Base-by-base conservation (phyloP, 2,329 filamentous ascomycete genomes). In the Diaporthe batatas region DNA sequence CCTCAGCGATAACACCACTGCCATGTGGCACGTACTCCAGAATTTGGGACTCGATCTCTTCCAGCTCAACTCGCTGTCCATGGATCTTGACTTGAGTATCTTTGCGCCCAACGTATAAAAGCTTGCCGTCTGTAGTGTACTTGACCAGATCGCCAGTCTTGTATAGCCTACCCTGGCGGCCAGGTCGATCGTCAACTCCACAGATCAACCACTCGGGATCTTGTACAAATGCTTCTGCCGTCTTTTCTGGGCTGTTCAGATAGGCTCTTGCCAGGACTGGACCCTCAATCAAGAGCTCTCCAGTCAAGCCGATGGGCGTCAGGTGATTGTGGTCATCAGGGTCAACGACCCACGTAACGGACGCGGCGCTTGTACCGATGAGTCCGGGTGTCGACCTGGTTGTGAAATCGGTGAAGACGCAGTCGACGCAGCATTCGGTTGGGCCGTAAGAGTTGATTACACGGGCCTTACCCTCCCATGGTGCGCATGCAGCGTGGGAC, bases 391-490 rank as follows among this genome's bases (percentile, higher is more conserved):
- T 21, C 44, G 44, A 49, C 21, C 2, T 49, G 21, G 44, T 49
- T n/a, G 44, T 49, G 44, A 49, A 49, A n/a, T 58, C 32, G 49
- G 23, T 42, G 32, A 57, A 25, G 23, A 57, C 53, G 49, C 49
- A 39, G 32, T 42, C 49, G 39, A 67, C 39, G 29, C 32, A 44
- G 47, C 62, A 47, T 44, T 68, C 65, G 18, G 65, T 25, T 29
- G 65, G 49, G 29, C 65, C 49, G 65, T 68, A 54, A 10, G 32
- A 34, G 79, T 0, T 83, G 81, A 14, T 85, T 85, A 54, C 87
- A 86, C 10, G 84, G 83, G 0, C 84, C 81, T 0, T 87, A 89
- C 87, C 11, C 87, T 87, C 12, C 86, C 86, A 32, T 53, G 25
- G 57, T 55, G 29, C 12, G 72, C 44, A 21, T 36, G 58, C 57